Base-by-base conservation (phyloP, 768 basidiomycete genomes). In the Pholiota molesta region DNA sequence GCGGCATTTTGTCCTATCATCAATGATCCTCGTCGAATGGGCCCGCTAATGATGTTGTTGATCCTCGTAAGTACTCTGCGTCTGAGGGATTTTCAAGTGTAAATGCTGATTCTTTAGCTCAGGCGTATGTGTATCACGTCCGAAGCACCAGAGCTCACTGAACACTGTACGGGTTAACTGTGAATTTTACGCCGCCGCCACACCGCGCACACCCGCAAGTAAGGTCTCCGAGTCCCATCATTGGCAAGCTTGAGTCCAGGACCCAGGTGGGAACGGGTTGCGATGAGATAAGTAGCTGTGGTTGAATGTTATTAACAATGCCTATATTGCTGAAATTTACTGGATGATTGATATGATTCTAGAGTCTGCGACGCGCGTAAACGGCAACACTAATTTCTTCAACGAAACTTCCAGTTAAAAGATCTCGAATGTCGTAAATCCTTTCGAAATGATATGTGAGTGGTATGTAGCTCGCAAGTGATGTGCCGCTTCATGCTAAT, bases 71-170 rank as follows among this genome's bases (percentile, higher is more conserved):
- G 31, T 31, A 7, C 31, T 16, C 33, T 49, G 31, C 17, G 16
- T 49, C 26, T 33, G 57, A 57, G 45, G 57, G 57, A 58, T 58
- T 58, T 58, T 58, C 57, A 51, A 33, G 16, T 45, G 45, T 17
- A 14, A 21, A 49, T 26, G 23, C 19, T 19, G 23, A 44, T 4
- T 49, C 9, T 19, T 49, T 21, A 13, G 8, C 23, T 26, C n/a
- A 23, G 23, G 47, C 23, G 23, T 26, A 49, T 49, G 47, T 10
- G 23, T 26, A 49, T 44, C 19, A 16, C 3, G 19, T 44, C 3
- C 42, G 42, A 44, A 44, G 42, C 42, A n/a, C 42, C n/a, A 19
- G 42, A 19, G 8, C n/a, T 17, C n/a, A 19, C n/a, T 9, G 6
- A 21, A 5, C 8, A 19, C 6, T 16, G 21, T 28, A 3, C 35